phyloP scores from a whole-genome alignment of 148 eudicot genomes.

The Camellia lanceoleosa region DNA sequence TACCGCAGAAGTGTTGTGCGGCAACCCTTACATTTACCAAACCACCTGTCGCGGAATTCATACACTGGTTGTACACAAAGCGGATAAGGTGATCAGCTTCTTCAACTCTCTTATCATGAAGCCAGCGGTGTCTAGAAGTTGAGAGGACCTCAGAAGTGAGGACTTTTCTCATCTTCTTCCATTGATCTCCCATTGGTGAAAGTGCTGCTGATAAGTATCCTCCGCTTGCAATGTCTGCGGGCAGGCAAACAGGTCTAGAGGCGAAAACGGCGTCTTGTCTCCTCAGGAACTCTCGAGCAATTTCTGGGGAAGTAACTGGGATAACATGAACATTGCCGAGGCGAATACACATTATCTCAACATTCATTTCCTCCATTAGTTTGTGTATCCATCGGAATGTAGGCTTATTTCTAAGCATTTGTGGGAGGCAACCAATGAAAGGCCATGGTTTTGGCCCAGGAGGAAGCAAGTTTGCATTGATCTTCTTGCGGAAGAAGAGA shows the following conservation, averaged over 20 bases:
- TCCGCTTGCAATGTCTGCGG: neutral
- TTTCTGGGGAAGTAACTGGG: constrained; percentile 12
- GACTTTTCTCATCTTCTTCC: constrained; percentile 21
- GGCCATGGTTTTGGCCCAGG: constrained; percentile 22
- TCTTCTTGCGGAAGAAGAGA: neutral
- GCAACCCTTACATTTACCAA: constrained; percentile 9
- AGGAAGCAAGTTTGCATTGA: neutral
- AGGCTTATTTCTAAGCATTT: constrained; percentile 7
- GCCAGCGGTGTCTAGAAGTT: neutral
- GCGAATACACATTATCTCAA: constrained; percentile 9
- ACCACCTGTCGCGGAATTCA: neutral
- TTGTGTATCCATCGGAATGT: constrained; percentile 19
- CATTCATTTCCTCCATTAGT: constrained; percentile 4
- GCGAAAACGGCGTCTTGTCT: constrained; percentile 15
- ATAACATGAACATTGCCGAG: constrained; percentile 15
- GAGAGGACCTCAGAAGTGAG: constrained; percentile 12
- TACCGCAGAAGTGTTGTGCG: constrained; percentile 14
- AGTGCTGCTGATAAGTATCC: constrained; percentile 6
- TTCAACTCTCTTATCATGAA: constrained; percentile 6
- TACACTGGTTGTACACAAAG: neutral
- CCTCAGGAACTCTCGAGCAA: constrained; percentile 16
- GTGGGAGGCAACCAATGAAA: constrained; percentile 5
- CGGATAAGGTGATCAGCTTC: constrained; percentile 20
- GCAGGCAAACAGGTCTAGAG: constrained; percentile 15
- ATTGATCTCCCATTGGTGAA: constrained; percentile 13